These are phyloP conservation scores for Backusella westeae DNA, from an alignment of 192 early-diverging fungal genomes.

Conservation along the genomic window DNA sequence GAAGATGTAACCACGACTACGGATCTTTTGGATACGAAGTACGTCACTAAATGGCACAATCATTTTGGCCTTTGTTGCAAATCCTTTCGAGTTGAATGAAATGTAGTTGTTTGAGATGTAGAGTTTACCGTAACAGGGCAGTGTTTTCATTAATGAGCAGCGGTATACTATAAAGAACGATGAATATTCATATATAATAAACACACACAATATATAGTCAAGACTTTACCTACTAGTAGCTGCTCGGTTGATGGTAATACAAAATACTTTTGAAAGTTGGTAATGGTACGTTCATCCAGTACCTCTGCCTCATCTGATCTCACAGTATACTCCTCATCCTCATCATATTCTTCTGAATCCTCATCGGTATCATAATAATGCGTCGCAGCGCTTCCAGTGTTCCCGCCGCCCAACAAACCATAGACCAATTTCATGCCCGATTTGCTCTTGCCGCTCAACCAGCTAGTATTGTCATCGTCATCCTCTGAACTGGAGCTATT, in stretches of 20 bases:
- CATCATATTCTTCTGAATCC: slow-evolving; percentile 24
- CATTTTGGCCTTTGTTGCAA: slow-evolving; percentile 50
- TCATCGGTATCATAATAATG: slow-evolving; percentile 2
- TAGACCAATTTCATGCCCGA: slow-evolving; percentile 38
- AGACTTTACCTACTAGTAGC: slow-evolving; percentile 43
- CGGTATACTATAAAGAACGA: slow-evolving; percentile 34
- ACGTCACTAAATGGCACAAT: slow-evolving; percentile 60
- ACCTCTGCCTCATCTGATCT: slow-evolving; percentile 15
- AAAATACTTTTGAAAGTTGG: slow-evolving; percentile 51
- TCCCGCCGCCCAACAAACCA: slow-evolving; percentile 22
- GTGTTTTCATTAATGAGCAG: slow-evolving; percentile 45
- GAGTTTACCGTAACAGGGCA: slow-evolving; percentile 58
- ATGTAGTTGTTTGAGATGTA: slow-evolving; percentile 62
- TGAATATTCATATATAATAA: background rate
- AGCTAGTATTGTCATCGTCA: slow-evolving; percentile 25
- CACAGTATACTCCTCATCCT: slow-evolving; percentile 15
- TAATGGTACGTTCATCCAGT: slow-evolving; percentile 27
- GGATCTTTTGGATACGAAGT: slow-evolving; percentile 39
- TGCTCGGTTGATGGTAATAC: slow-evolving; percentile 53
- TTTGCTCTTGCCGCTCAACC: slow-evolving; percentile 32
- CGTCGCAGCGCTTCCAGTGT: background rate
- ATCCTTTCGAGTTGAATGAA: slow-evolving; percentile 58
- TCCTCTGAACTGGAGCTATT: slow-evolving; percentile 29
- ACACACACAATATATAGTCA: too few species aligned
- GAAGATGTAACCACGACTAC: slow-evolving; percentile 40